Percentiles rank a stretch among this genome's conserved stretches.
Conservation (phyloP, 257 asterid species). For the Solanum habrochaites region DNA sequence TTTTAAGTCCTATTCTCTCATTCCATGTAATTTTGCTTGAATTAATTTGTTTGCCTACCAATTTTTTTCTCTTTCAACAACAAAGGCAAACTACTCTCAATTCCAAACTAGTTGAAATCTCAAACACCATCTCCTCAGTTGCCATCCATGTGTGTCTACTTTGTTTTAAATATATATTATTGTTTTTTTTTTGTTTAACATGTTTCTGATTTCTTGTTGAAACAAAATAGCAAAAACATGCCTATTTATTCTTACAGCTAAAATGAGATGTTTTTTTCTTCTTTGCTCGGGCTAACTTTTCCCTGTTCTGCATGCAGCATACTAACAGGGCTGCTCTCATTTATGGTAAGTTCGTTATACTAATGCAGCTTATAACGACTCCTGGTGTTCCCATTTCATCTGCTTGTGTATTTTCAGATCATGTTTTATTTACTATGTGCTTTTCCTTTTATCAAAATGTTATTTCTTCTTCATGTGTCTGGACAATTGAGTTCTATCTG, state of each 20-base stretch:
- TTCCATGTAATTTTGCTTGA: not conserved
- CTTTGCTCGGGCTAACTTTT: constrained; percentile 18
- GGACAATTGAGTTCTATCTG: not conserved
- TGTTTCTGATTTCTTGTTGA: not conserved
- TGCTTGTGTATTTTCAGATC: not conserved
- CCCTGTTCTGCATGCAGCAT: constrained; percentile 56
- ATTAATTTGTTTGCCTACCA: not conserved
- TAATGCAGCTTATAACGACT: not conserved
- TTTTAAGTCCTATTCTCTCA: not conserved
- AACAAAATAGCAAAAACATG: not conserved
- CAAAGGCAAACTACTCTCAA: not conserved
- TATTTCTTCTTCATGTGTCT: not conserved
- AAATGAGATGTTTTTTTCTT: not conserved
- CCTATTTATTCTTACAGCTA: not conserved
- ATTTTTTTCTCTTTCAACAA: not conserved
- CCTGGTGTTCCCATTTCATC: not conserved
- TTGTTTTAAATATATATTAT: not conserved
- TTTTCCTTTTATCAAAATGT: not conserved
- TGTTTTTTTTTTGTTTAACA: not conserved
- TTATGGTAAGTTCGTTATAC: constrained; percentile 64
- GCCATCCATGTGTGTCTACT: not conserved
- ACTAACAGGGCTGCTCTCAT: constrained; percentile 90
- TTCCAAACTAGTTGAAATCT: not conserved
- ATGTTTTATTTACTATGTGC: not conserved
- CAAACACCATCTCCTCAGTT: not conserved